A percentile compares a stretch with the other conserved stretches of the same genome.
Conservation (phyloP, 225 moss, liverwort and hornwort genomes). For the Polytrichum commune region DNA sequence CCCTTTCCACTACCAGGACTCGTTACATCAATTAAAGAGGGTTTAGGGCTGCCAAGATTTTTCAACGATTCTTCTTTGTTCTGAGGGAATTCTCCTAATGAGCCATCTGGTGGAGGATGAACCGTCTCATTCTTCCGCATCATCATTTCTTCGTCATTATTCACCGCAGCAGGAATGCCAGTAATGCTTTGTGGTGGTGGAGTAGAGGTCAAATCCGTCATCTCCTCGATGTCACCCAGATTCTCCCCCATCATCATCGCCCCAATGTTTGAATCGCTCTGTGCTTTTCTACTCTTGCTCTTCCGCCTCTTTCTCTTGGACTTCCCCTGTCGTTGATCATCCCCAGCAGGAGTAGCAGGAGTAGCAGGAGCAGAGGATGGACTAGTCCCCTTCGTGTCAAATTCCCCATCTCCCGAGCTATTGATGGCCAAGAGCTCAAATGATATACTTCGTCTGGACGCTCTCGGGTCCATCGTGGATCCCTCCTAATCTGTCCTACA, state of each 20-base stretch:
- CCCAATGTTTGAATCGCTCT: constrained; percentile 34
- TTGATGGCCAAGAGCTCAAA: constrained; percentile 61
- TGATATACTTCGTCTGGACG: constrained; percentile 30
- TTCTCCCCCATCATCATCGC: constrained; percentile 13
- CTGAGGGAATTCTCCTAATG: constrained; percentile 12
- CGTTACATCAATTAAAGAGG: background rate
- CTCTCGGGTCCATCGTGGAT: background rate
- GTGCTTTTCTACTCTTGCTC: constrained; percentile 55
- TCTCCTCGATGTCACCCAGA: constrained; percentile 13
- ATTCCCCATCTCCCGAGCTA: constrained; percentile 72
- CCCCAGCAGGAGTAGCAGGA: background rate
- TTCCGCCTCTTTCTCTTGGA: constrained; percentile 52
- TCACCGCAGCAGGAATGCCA: too few relatives aligned
- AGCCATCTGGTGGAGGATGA: constrained; percentile 11
- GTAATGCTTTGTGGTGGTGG: too few relatives aligned
- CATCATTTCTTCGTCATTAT: too few relatives aligned
- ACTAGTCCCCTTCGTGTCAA: constrained; percentile 6
- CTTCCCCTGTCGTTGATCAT: constrained; percentile 33
- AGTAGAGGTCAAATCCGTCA: too few relatives aligned
- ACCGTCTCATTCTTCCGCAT: constrained; percentile 13
- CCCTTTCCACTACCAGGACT: constrained; percentile 12
- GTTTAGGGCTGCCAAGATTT: constrained; percentile 9
- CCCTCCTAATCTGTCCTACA: background rate
- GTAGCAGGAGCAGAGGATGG: background rate
- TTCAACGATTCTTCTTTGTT: constrained; percentile 12